A percentile compares a stretch with the other conserved stretches of the same genome.
These are phyloP conservation scores for Russula abietina DNA, from an alignment of 768 basidiomycete genomes.

Conservation along the genomic window DNA sequence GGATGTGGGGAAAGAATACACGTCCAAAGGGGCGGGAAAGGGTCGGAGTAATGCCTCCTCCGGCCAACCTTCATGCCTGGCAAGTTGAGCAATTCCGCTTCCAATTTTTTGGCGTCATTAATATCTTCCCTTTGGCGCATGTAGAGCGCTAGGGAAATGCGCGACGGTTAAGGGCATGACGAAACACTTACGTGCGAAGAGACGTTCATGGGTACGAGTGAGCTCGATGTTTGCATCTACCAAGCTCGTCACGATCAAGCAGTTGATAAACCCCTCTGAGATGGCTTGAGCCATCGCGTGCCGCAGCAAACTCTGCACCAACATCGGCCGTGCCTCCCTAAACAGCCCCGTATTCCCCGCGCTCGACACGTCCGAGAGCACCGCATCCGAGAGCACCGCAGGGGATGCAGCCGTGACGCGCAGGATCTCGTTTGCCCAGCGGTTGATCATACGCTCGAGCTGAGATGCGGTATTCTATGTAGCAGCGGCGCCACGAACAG, in stretches of 20 bases:
- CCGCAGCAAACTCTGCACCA: constrained; percentile 72
- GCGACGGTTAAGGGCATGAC: too few species aligned
- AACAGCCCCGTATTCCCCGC: constrained; percentile 37
- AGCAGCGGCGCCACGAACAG: neutral
- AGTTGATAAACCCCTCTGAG: constrained; percentile 76
- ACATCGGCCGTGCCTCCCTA: constrained; percentile 45
- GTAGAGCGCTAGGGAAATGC: too few species aligned
- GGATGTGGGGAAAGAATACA: neutral
- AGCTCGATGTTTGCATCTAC: constrained; percentile 79
- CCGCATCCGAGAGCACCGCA: constrained; percentile 49
- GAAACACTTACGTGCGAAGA: constrained; percentile 62
- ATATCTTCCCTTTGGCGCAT: too few species aligned
- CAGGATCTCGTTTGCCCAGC: constrained; percentile 78
- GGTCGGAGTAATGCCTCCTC: too few species aligned
- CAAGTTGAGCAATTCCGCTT: too few species aligned
- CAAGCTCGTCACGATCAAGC: constrained; percentile 80
- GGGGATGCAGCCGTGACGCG: constrained; percentile 50
- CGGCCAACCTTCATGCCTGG: too few species aligned
- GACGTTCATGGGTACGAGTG: constrained; percentile 81
- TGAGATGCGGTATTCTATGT: constrained; percentile 57
- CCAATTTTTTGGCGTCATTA: too few species aligned
- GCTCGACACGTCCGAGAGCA: constrained; percentile 52
- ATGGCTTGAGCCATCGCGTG: constrained; percentile 76
- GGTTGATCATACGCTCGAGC: constrained; percentile 76
- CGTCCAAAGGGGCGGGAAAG: too few species aligned